These are phyloP conservation scores for Nematocida ironsii DNA, from an alignment of 371 early-diverging fungal genomes.

Conservation along the genomic window DNA sequence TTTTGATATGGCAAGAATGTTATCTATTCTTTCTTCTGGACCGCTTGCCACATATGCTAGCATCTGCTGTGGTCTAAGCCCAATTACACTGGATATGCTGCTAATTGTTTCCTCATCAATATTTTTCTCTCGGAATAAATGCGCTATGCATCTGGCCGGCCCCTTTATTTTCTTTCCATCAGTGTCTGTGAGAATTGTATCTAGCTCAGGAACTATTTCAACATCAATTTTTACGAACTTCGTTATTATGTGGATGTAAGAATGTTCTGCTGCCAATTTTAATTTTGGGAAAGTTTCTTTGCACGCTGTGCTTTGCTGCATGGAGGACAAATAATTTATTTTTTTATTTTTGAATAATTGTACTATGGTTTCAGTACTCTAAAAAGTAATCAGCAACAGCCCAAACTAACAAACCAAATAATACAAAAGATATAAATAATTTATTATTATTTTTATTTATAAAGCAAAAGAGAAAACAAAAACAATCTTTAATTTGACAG, in stretches of 20 bases:
- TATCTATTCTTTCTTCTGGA: conserved; percentile 28
- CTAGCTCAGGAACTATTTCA: conserved; percentile 23
- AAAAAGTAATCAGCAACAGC: no score
- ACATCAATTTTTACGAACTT: conserved; percentile 4
- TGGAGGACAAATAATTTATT: conserved; percentile 19
- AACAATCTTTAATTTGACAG: no score
- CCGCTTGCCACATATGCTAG: conserved; percentile 36
- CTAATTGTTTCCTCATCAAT: conserved; percentile 4
- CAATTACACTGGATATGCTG: conserved; percentile 33
- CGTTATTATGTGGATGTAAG: conserved; percentile 34
- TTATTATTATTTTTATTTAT: no score
- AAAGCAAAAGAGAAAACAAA: no score
- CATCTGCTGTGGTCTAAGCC: conserved; percentile 47
- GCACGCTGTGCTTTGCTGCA: background rate
- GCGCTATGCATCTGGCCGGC: conserved; percentile 22
- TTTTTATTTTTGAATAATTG: background rate
- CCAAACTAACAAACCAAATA: no score
- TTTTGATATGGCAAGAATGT: conserved; percentile 39
- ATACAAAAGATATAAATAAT: no score
- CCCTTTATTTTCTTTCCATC: conserved; percentile 46
- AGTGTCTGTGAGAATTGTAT: conserved; percentile 16
- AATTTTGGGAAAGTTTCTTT: conserved; percentile 5
- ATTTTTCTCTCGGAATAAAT: background rate
- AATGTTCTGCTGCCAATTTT: conserved; percentile 29
- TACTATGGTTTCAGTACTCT: no score